Conservation (phyloP, 192 early-diverging fungal genomes). For the Radiomyces spectabilis region DNA sequence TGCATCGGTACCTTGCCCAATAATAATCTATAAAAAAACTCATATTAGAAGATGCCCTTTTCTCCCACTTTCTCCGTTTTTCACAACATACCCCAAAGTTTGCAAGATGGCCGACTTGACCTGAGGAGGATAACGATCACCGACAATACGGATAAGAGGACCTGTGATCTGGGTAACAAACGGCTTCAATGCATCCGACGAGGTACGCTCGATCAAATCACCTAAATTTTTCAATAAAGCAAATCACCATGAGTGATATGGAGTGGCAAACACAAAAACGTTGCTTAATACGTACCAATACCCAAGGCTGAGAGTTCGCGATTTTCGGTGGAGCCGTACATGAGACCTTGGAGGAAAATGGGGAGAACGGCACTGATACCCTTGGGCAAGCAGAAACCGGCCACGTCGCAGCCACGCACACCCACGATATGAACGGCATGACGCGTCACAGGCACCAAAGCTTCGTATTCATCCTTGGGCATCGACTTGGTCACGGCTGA, state of each 20-base stretch:
- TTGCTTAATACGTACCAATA: slow-evolving; percentile 45
- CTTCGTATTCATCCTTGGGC: slow-evolving; percentile 84
- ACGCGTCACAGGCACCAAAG: slow-evolving; percentile 62
- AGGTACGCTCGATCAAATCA: slow-evolving; percentile 60
- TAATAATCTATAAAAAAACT: slow-evolving; percentile 38
- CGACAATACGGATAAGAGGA: slow-evolving; percentile 94
- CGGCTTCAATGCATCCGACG: slow-evolving; percentile 68
- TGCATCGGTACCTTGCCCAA: slow-evolving; percentile 79
- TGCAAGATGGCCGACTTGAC: slow-evolving; percentile 93
- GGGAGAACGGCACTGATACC: slow-evolving; percentile 86
- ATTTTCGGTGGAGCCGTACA: slow-evolving; percentile 76
- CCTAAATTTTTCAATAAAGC: slow-evolving; percentile 8
- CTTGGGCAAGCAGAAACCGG: slow-evolving; percentile 88
- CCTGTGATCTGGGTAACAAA: slow-evolving; percentile 96
- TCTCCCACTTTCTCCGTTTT: background rate
- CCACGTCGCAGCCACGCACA: slow-evolving; percentile 49
- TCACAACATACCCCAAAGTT: slow-evolving; percentile 55
- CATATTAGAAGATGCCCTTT: background rate
- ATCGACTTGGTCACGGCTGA: slow-evolving; percentile 74
- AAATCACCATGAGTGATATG: background rate
- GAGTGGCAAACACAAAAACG: background rate
- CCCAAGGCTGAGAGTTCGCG: slow-evolving; percentile 84
- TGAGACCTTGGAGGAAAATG: slow-evolving; percentile 89
- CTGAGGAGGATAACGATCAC: slow-evolving; percentile 83
- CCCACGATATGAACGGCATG: slow-evolving; percentile 56